A percentile compares a stretch with the other conserved stretches of the same genome.
Conservation (phyloP, 345 rosid species). For the Brassica cretica region DNA sequence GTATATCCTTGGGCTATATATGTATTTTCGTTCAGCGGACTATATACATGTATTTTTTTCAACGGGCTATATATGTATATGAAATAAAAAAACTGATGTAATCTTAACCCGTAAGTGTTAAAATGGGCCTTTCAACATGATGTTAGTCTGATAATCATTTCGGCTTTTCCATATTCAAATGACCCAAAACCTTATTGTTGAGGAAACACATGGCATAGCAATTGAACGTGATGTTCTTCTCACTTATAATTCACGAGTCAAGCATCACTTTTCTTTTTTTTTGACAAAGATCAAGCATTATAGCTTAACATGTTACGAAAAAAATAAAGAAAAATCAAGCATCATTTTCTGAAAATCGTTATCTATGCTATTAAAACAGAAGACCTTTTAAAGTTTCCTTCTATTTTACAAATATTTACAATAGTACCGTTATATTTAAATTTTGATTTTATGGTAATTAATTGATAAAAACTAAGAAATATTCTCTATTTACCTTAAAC, state of each 20-base stretch:
- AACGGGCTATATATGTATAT: not conserved
- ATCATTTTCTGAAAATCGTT: not conserved
- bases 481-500: too few species aligned
- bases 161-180: not conserved
- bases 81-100: not conserved
- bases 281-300: too few species aligned
- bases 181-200: not conserved
- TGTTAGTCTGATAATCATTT: not conserved
- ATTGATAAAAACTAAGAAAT: too few species aligned
- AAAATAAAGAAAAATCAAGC: not conserved
- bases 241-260: constrained; percentile 3
- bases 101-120: not conserved
- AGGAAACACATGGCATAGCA: not conserved
- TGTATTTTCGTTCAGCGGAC: not conserved
- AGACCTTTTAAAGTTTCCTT: too few species aligned
- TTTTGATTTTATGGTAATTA: too few species aligned
- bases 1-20: not conserved
- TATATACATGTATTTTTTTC: not conserved
- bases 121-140: constrained; percentile 8
- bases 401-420: too few species aligned
- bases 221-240: constrained; percentile 1
- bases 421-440: too few species aligned
- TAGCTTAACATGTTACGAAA: too few species aligned
- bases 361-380: too few species aligned
- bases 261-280: not conserved